Conservation (phyloP, 352 stramenopile genomes). For the Phytophthora boehmeriae region DNA sequence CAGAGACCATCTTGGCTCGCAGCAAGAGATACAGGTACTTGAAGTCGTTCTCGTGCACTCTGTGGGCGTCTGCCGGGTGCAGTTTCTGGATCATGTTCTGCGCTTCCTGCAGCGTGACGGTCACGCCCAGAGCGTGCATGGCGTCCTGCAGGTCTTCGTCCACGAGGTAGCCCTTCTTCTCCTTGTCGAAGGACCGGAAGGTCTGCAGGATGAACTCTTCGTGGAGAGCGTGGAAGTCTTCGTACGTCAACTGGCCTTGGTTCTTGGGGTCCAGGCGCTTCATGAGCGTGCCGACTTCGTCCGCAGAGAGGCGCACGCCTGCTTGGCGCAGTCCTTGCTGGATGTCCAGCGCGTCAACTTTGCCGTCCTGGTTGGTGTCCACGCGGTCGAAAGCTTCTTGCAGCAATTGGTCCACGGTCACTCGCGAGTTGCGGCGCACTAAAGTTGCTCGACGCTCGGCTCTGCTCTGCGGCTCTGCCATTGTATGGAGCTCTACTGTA, state of each 20-base stretch:
- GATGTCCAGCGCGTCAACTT: conserved; percentile 78
- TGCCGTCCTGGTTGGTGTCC: conserved; percentile 71
- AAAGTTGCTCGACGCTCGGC: conserved; percentile 43
- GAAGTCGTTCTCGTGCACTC: conserved; percentile 80
- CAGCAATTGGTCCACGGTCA: conserved; percentile 79
- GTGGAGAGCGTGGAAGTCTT: conserved; percentile 78
- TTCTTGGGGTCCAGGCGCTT: conserved; percentile 71
- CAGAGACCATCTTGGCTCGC: conserved; percentile 77
- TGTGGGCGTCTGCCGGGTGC: conserved; percentile 64
- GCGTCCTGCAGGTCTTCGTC: conserved; percentile 67
- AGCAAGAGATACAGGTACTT: conserved; percentile 83
- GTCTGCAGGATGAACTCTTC: conserved; percentile 80
- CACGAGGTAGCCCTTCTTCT: conserved; percentile 74
- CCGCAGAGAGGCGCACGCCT: conserved; percentile 62
- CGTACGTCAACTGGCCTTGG: conserved; percentile 69
- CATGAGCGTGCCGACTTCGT: conserved; percentile 70
- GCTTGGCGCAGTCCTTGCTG: conserved; percentile 66
- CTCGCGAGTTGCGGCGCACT: conserved; percentile 77
- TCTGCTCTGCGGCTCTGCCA: conserved; percentile 13
- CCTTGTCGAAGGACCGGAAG: conserved; percentile 70
- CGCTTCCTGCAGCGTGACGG: conserved; percentile 75
- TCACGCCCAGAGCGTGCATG: conserved; percentile 67
- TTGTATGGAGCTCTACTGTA: background rate
- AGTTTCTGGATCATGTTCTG: conserved; percentile 81
- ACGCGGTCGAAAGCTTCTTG: conserved; percentile 77